A percentile compares a stretch with the other conserved stretches of the same genome.
These are phyloP conservation scores for Tolypocladium capitatum DNA, from an alignment of 2,329 filamentous ascomycete species.

Conservation along the genomic window DNA sequence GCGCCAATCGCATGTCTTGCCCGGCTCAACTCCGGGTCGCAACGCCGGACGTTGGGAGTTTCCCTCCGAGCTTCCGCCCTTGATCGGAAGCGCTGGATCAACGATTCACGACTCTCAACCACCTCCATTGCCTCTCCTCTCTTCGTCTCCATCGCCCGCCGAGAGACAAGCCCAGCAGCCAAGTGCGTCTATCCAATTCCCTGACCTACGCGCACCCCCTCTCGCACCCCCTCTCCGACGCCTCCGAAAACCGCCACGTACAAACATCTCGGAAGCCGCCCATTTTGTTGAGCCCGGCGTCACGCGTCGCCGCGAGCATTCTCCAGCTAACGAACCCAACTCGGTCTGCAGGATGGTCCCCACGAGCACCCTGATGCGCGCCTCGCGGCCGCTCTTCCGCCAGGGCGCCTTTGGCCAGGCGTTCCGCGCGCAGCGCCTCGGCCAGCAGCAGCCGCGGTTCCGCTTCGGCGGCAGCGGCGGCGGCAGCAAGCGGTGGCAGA, in stretches of 20 bases:
- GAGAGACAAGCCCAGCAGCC: not conserved
- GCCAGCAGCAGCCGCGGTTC: conserved; percentile 11
- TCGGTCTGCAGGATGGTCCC: conserved; percentile 25
- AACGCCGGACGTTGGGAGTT: not conserved
- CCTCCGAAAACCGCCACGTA: not conserved
- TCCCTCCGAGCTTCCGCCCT: too few relatives aligned
- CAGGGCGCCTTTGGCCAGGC: conserved; percentile 32
- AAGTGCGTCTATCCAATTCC: not conserved
- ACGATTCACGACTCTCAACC: not conserved
- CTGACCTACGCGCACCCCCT: not conserved
- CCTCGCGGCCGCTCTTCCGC: conserved; percentile 42
- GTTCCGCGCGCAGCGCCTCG: conserved; percentile 27
- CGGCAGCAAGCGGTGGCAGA: conserved; percentile 53
- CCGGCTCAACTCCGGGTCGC: not conserved
- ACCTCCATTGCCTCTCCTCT: not conserved
- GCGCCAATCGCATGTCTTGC: not conserved
- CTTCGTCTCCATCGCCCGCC: not conserved
- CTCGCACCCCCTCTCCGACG: not conserved
- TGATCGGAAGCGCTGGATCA: not conserved
- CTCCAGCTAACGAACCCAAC: not conserved
- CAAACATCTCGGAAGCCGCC: not conserved
- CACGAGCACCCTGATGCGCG: conserved; percentile 37
- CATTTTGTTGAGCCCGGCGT: not conserved
- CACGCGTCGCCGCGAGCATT: not conserved
- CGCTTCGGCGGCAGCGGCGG: conserved; percentile 23